Evolutionary conservation across 805 yeast genomes (phyloP).

Genomic region (Kuraishia ogatae): DNA sequence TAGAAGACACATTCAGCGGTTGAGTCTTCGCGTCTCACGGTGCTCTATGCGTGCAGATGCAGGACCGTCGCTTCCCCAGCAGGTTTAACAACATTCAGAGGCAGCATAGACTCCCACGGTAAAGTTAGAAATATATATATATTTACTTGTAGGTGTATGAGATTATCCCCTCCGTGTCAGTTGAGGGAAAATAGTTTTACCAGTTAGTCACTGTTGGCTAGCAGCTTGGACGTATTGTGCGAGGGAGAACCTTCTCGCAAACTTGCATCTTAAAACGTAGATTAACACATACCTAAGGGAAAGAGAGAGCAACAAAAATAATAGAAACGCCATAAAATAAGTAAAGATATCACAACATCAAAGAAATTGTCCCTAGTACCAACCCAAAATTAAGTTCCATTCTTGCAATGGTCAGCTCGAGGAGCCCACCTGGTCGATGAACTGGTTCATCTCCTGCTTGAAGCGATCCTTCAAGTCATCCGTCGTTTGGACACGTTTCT

Average conservation of each 20-base stretch:
- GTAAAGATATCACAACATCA: neutral
- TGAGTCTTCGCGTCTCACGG: no score
- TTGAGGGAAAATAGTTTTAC: no score
- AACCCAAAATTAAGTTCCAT: neutral
- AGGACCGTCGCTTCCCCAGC: no score
- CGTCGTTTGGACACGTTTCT: slow-evolving; percentile 21
- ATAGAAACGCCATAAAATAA: neutral
- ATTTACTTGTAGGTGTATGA: no score
- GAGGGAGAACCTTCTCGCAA: neutral
- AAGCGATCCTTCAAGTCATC: slow-evolving; percentile 20
- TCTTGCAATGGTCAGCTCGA: neutral
- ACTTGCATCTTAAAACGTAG: neutral
- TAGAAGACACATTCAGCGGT: no score
- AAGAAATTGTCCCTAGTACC: neutral
- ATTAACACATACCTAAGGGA: neutral
- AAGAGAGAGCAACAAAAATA: neutral
- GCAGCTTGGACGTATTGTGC: no score
- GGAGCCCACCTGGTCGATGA: slow-evolving; percentile 2
- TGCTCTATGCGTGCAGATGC: no score
- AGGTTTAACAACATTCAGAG: no score
- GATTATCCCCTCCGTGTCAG: no score
- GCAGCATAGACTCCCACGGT: no score
- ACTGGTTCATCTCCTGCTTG: slow-evolving; percentile 17
- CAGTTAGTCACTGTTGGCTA: no score
- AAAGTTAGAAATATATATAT: no score